phyloP scores from a whole-genome alignment of 257 asterid species.

The Lantana camara region DNA sequence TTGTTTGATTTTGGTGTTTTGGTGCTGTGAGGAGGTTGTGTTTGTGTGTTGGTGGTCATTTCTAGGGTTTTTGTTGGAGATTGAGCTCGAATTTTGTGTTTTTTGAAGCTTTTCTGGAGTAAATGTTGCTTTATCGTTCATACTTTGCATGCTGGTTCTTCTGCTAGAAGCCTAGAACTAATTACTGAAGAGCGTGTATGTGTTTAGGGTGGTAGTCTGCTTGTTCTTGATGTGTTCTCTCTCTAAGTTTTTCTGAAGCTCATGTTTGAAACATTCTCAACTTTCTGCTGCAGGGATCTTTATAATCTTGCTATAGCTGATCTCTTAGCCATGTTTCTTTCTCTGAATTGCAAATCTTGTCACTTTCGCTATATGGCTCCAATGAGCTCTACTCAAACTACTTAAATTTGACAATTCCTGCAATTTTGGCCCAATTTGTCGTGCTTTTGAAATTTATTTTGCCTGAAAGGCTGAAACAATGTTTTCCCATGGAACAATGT shows the following conservation, averaged over 20 bases:
- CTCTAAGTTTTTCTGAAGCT: not conserved
- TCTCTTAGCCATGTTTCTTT: not conserved
- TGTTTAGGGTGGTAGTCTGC: not conserved
- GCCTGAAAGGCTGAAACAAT: not conserved
- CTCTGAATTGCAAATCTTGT: not conserved
- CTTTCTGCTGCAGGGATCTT: too few species aligned
- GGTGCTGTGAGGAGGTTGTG: not conserved
- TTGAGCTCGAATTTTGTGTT: constrained; percentile 13
- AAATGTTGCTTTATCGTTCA: not conserved
- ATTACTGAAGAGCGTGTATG: not conserved
- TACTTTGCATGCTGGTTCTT: not conserved
- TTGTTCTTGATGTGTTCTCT: not conserved
- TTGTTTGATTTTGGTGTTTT: not conserved
- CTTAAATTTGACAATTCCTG: not conserved
- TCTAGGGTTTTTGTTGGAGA: not conserved
- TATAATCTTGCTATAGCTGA: not conserved
- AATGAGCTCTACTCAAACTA: not conserved
- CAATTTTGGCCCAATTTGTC: not conserved
- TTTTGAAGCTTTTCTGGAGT: not conserved
- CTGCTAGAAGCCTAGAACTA: not conserved
- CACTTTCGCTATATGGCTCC: not conserved
- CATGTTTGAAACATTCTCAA: not conserved
- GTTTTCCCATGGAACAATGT: not conserved
- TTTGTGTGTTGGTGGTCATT: not conserved
- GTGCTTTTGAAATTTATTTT: not conserved